Evolutionary conservation across 345 rosid species (phyloP), one percentile per base, ranked within the genome.

Genomic region (Cardiospermum halicacabum): DNA sequence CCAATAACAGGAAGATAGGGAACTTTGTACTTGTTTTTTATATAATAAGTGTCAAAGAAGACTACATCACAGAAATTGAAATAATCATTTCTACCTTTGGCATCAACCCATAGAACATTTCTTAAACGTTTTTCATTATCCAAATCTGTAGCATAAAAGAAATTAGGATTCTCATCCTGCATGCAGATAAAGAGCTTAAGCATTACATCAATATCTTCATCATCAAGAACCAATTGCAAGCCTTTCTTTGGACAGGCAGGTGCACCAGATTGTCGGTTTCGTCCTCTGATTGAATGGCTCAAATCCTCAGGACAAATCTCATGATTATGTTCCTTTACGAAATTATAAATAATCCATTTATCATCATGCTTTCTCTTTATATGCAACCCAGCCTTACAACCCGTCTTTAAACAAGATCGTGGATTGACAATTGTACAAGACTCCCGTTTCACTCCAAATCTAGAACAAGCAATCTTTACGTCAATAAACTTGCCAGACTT

Each of bases 351-450:
- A 24, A 68, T 26, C 80, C 84, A 76, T 47, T 64, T 76, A 11
- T 68, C 84, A 56, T 80, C 79, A 25, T 64, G 75, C 49, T 66
- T 71, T 74, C 77, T 77, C 64, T 77, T 80, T 73, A 80, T 72
- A 54, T 81, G 78, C 73, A 81, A 64, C 32, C 82, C 78, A 0
- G 85, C 82, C 60, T 75, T 81, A 70, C 82, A 81, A n/a, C 72
- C 73, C 34, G 82, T 81, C 72, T 77, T 77, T 13, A 50, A 45
- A 51, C 81, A 74, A 54, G 77, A 62, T 18, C 79, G 60, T 5
- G 74, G 75, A 74, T 42, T 72, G 53, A 55, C 55, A 22, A 61
- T 42, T 37, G 67, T 50, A 67, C 24, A 49, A 53, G 75, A 66
- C 65, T 70, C 77, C 0, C 77, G 81, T 71, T 63, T 80, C 72